Evolutionary conservation across 805 yeast genomes (phyloP).

Genomic region (Nakazawaea sp.): DNA sequence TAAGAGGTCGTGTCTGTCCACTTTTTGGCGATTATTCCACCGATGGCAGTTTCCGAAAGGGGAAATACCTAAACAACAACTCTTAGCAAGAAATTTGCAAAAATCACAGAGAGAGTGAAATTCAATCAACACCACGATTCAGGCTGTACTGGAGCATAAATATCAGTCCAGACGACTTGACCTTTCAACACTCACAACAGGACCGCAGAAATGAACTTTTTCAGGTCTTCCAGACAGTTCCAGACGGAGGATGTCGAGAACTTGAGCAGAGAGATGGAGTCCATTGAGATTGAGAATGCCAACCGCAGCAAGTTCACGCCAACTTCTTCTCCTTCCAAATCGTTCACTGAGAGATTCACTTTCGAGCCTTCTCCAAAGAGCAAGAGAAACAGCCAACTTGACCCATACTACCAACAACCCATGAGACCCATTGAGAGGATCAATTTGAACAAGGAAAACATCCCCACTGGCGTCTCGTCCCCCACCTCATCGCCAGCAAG

Average conservation of each 20-base stretch:
- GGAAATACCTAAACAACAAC: no score
- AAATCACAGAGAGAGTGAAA: no score
- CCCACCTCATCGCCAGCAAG: constrained; percentile 17
- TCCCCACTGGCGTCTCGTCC: constrained; percentile 21
- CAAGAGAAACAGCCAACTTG: constrained; percentile 10
- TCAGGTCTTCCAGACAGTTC: constrained; percentile 3
- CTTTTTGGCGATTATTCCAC: no score
- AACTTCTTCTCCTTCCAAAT: constrained; percentile 8
- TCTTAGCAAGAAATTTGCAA: no score
- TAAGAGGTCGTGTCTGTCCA: no score
- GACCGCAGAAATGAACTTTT: constrained; percentile 11
- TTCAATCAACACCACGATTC: no score
- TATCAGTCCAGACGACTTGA: no score
- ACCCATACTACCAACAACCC: constrained; percentile 13
- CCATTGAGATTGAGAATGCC: constrained; percentile 7
- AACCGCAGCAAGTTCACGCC: constrained; percentile 8
- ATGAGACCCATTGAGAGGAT: constrained; percentile 21
- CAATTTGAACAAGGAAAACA: constrained; percentile 36
- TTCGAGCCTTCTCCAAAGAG: constrained; percentile 17
- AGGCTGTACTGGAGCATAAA: no score
- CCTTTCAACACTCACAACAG: no score
- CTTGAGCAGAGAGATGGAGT: constrained; percentile 11
- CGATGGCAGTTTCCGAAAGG: no score
- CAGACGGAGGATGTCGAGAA: constrained; percentile 10
- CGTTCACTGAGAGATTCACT: constrained; percentile 11